Percentiles rank a stretch among this genome's conserved stretches.
Evolutionary conservation across 2,329 filamentous ascomycete species (phyloP).

Genomic region (Balansia obtecta): DNA sequence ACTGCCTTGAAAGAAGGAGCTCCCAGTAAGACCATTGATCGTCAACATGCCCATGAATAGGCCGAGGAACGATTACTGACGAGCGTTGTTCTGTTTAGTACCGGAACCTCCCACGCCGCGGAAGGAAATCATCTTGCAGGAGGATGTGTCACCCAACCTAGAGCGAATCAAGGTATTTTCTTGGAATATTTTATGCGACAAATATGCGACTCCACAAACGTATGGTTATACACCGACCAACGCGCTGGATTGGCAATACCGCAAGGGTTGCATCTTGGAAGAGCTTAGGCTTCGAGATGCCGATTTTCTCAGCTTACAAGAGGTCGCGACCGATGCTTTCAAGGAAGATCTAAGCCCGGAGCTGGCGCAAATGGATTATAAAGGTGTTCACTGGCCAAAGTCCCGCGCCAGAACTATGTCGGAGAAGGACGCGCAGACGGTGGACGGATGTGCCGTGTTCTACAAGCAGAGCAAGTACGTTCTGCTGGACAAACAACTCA

Average conservation of each 20-base stretch:
- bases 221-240: constrained; percentile 84
- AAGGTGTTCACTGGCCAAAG: constrained; percentile 86
- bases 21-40: constrained; percentile 49
- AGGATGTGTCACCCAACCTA: constrained; percentile 43
- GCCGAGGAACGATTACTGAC: not conserved
- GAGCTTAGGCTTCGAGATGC: constrained; percentile 70
- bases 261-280: constrained; percentile 68
- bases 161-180: constrained; percentile 77
- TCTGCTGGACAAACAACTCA: constrained; percentile 82
- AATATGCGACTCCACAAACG: constrained; percentile 70
- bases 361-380: constrained; percentile 79
- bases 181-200: constrained; percentile 93
- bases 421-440: constrained; percentile 74
- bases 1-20: constrained; percentile 72
- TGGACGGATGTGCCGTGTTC: constrained; percentile 94
- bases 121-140: constrained; percentile 66
- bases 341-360: constrained; percentile 84
- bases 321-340: constrained; percentile 85
- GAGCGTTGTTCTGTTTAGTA: constrained; percentile 35
- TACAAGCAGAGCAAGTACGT: constrained; percentile 94
- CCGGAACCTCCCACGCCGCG: constrained; percentile 66
- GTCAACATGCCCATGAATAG: not conserved
- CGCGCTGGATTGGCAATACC: constrained; percentile 77
- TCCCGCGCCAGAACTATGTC: constrained; percentile 83
- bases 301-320: constrained; percentile 87